Evolutionary conservation across 176 grass and related monocot species (phyloP).

Genomic region (Aegilops umbellulata): DNA sequence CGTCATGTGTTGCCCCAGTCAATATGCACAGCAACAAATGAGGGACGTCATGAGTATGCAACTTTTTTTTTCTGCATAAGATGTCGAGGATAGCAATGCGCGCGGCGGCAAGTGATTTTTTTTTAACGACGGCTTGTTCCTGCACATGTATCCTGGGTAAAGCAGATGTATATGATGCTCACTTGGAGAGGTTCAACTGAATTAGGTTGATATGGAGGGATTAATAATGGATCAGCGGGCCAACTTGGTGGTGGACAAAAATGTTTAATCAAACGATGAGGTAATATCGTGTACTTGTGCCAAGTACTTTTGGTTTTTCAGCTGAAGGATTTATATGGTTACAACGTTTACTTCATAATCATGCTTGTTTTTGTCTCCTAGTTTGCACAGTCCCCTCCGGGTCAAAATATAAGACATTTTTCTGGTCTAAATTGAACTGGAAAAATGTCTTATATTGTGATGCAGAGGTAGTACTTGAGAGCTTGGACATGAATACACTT

Average conservation of each 20-base stretch:
- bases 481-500: slow-evolving; percentile 52
- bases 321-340: slow-evolving; percentile 3
- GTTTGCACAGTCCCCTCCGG: slow-evolving; percentile 33
- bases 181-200: slow-evolving; percentile 24
- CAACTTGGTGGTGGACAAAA: slow-evolving; percentile 51
- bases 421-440: no score
- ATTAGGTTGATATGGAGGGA: slow-evolving; percentile 63
- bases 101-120: neutral
- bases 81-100: neutral
- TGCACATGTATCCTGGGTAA: neutral
- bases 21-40: neutral
- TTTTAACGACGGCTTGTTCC: neutral
- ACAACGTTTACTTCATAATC: slow-evolving; percentile 32
- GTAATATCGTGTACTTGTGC: slow-evolving; percentile 39
- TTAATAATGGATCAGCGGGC: slow-evolving; percentile 45
- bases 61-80: neutral
- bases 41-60: neutral
- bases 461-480: slow-evolving; percentile 23
- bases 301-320: slow-evolving; percentile 7
- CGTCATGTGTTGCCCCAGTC: neutral
- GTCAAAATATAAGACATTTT: no score
- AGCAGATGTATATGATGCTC: neutral
- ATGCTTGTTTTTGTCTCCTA: slow-evolving; percentile 40
- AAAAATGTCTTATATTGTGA: no score
- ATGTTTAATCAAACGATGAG: slow-evolving; percentile 56